Evolutionary conservation across 495 filamentous ascomycete genomes (phyloP).

Genomic region (Aspergillus coremiiformis): DNA sequence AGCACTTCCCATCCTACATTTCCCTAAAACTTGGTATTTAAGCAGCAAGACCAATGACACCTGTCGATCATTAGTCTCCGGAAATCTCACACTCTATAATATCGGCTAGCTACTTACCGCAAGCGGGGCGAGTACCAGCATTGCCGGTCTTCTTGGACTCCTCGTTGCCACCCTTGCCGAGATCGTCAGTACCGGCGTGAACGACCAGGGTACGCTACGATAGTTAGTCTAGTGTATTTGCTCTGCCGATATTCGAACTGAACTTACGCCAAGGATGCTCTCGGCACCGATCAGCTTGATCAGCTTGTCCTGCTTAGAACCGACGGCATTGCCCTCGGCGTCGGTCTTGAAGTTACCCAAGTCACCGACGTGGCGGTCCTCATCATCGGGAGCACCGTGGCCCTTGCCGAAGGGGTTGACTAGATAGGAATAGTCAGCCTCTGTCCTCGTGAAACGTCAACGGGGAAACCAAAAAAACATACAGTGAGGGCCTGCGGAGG

Average conservation of each 20-base stretch:
- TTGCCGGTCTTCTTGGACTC: conserved; percentile 98
- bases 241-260: neutral
- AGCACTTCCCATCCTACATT: conserved; percentile 8
- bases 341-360: conserved; percentile 96
- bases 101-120: conserved; percentile 51
- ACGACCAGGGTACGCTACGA: conserved; percentile 84
- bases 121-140: conserved; percentile 85
- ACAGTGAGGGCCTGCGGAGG: conserved; percentile 94
- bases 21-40: conserved; percentile 24
- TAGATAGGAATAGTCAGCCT: conserved; percentile 24
- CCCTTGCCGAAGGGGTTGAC: conserved; percentile 92
- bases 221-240: conserved; percentile 2
- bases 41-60: conserved; percentile 81
- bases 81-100: too few relatives aligned
- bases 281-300: conserved; percentile 93
- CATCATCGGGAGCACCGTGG: conserved; percentile 80
- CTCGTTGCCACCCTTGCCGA: conserved; percentile 80
- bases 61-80: conserved; percentile 26
- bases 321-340: conserved; percentile 77
- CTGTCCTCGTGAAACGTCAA: neutral
- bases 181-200: conserved; percentile 90
- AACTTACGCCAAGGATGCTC: conserved; percentile 87
- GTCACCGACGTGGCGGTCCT: conserved; percentile 89
- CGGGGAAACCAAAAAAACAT: conserved; percentile 26
- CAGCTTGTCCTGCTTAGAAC: conserved; percentile 63